These are phyloP conservation scores for Claviceps digitariae DNA, from an alignment of 2,329 filamentous ascomycete species.

Conservation along the genomic window DNA sequence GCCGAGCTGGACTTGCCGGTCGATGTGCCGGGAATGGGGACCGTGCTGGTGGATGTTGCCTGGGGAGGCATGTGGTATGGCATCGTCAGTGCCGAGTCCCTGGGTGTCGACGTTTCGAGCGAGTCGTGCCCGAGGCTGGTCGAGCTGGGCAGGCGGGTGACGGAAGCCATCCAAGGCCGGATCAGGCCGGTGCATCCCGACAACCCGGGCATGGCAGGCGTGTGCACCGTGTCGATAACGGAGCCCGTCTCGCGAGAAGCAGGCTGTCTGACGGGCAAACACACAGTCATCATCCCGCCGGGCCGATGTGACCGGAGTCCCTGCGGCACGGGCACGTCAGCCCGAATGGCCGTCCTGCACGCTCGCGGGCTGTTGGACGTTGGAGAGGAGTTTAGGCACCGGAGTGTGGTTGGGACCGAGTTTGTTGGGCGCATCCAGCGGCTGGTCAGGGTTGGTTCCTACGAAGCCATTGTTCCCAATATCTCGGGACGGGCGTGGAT, in stretches of 20 bases:
- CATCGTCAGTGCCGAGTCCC: conserved; percentile 24
- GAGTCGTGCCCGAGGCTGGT: conserved; percentile 22
- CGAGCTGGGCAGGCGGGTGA: conserved; percentile 28
- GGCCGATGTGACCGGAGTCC: conserved; percentile 32
- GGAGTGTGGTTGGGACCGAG: conserved; percentile 29
- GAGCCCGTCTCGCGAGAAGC: conserved; percentile 16
- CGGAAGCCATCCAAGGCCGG: conserved; percentile 20
- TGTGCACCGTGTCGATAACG: conserved; percentile 25
- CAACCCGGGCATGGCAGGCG: conserved; percentile 25
- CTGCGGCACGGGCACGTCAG: conserved; percentile 31
- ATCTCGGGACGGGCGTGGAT: conserved; percentile 32
- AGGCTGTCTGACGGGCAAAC: conserved; percentile 18
- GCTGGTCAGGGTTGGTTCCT: conserved; percentile 23
- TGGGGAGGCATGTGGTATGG: conserved; percentile 33
- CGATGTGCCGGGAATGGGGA: conserved; percentile 26
- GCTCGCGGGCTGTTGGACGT: conserved; percentile 23
- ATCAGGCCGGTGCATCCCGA: conserved; percentile 28
- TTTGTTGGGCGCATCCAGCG: conserved; percentile 25
- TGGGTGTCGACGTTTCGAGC: conserved; percentile 22
- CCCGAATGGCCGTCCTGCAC: conserved; percentile 29
- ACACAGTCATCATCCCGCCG: conserved; percentile 30
- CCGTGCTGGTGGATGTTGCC: conserved; percentile 27
- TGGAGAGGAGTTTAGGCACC: conserved; percentile 23
- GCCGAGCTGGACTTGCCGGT: conserved; percentile 24
- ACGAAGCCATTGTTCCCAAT: conserved; percentile 25